phyloP scores from a whole-genome alignment of 2,329 filamentous ascomycete genomes.

The Cladosporium sp. region DNA sequence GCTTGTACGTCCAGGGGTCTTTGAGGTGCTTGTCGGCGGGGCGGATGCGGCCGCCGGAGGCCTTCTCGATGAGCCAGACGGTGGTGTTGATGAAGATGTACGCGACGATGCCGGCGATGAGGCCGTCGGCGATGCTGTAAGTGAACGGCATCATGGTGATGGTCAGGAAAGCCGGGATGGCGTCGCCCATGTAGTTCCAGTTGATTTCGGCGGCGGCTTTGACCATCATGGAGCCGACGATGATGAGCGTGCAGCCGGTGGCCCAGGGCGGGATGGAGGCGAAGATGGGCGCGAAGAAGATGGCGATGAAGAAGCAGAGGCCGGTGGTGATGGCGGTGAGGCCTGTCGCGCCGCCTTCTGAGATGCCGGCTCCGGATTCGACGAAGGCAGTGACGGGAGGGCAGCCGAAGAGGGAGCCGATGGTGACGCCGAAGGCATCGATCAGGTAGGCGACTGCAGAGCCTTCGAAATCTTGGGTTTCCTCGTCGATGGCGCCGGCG shows the following conservation, averaged over 20 bases:
- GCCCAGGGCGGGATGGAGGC: conserved; percentile 88
- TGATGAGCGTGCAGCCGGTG: conserved; percentile 82
- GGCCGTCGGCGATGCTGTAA: conserved; percentile 83
- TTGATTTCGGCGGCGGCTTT: conserved; percentile 79
- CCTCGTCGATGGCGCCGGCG: conserved; percentile 75
- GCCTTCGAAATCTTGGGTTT: conserved; percentile 84
- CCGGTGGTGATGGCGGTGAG: conserved; percentile 79
- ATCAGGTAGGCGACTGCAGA: conserved; percentile 82
- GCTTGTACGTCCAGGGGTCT: conserved; percentile 77
- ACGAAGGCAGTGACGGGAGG: conserved; percentile 86
- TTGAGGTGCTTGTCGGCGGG: conserved; percentile 75
- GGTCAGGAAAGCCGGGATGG: conserved; percentile 80
- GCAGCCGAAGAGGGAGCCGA: conserved; percentile 74
- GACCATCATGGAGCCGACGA: conserved; percentile 88
- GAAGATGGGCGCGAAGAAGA: conserved; percentile 90
- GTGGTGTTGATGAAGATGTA: conserved; percentile 75
- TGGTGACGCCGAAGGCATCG: conserved; percentile 78
- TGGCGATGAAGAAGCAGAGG: conserved; percentile 79
- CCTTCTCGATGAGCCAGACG: conserved; percentile 69
- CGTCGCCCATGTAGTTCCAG: conserved; percentile 83
- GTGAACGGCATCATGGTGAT: conserved; percentile 87
- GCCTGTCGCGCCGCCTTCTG: conserved; percentile 82
- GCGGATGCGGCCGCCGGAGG: conserved; percentile 68
- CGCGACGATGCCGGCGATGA: conserved; percentile 76
- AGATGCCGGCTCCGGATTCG: conserved; percentile 87